Evolutionary conservation across 331 rosid species (phyloP), one percentile per base, ranked within the genome.

Genomic region (Acacia pycnantha): DNA sequence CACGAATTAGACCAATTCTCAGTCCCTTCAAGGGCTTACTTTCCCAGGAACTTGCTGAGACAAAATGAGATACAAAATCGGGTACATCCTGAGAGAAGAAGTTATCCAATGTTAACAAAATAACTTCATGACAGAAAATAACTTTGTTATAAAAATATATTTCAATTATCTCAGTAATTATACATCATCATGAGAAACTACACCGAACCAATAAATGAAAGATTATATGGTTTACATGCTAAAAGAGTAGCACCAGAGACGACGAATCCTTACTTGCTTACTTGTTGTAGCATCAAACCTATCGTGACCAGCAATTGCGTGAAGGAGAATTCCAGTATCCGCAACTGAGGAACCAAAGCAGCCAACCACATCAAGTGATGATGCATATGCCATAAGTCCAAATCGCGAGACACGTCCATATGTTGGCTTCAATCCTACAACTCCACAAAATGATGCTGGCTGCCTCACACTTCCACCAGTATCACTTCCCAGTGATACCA

Each of bases 381-480:
- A 96, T 0, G 99, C 99, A 86, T 93, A 96, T 0, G 97, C 98
- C 97, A 96, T 96, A 22, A 96, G 97, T 79, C 98, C 99, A 61
- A 86, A 96, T 85, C 99, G 90, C 1, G 99, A 96, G 76, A 96
- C 95, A 11, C 97, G 97, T 31, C 99, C 99, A 80, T 96, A 96
- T 0, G 99, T 96, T 5, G 99, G 99, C 88, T 96, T 96, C 89
- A 96, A 87, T 29, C 99, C 99, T 70, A 96, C 98, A 64, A 96
- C 99, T 51, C 99, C 99, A 70, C 98, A 96, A 80, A 96, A 96
- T 8, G 97, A 93, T 29, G 99, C 99, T 13, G 99, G 99, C 88
- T 93, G 99, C 88, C 99, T 88, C 82, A 96, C 99, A 74, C 99
- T 96, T 82, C 99, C 99, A 74, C 99, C 99, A 21, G 99, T 93